Evolutionary conservation across 768 basidiomycete genomes (phyloP), one percentile per base, ranked within the genome.

Genomic region (Podaxis mareebaensis): DNA sequence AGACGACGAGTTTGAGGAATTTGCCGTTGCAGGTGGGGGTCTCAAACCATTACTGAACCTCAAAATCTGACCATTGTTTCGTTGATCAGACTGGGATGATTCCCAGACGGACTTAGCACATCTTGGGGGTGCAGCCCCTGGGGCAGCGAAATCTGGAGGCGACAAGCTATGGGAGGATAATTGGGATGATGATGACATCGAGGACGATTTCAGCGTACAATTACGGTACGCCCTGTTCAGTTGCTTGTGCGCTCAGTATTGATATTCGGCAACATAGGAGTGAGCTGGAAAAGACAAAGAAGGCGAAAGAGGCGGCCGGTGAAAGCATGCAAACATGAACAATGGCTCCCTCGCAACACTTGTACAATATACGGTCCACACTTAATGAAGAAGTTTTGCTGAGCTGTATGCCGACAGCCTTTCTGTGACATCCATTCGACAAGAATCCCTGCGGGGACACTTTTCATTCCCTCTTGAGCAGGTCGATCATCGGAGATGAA

Each of bases 161-260:
- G 89, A 97, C 75, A 93, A 95, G 71, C 79, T 99, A 11, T 99
- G 97, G 97, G 97, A 99, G 80, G 97, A 99, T 69, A 98, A 98
- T 74, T 99, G 97, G 97, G 97, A 99, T 71, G 97, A 99, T 69
- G 97, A 99, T 77, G 96, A 99, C 76, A 89, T 97, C 65, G 96
- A 96, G 73, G 96, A 98, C 69, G 95, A 97, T 67, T 99, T 99
- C 73, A 95, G 93, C 69, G 88, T 92, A 58, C 95, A 97, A 76
- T 79, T 99, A 68, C 87, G 97, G 97, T 96, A 72, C 68, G 91
- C 22, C 17, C 26, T n/a, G 28, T 57, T 11, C 24, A 28, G 3
- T 46, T 17, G 15, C 38, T 20, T 3, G 22, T 52, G 4, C 15
- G 26, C 46, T 13, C 3, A 11, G 15, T 17, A 11, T 38, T 61